Conservation (phyloP, 148 eudicot species). For the Drosera capensis region DNA sequence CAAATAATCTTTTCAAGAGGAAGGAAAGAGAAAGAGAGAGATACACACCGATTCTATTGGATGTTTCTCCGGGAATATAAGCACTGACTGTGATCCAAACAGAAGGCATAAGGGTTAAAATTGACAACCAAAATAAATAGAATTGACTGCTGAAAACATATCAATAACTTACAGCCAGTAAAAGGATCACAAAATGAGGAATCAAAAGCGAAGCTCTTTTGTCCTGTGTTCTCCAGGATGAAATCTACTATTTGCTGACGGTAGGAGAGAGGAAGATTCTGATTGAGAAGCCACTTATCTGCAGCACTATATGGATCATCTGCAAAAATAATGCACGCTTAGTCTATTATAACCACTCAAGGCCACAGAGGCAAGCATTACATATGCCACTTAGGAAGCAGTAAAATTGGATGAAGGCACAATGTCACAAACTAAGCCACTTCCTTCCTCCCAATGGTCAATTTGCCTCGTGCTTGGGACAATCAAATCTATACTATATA, state of each 20-base stretch:
- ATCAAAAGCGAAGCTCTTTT: conserved; percentile 52
- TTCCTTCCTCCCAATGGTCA: no score
- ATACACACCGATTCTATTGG: conserved; percentile 38
- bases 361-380: neutral
- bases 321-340: conserved; percentile 12
- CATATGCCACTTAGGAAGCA: no score
- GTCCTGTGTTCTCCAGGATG: conserved; percentile 73
- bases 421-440: no score
- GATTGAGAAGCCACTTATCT: conserved; percentile 93
- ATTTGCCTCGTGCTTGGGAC: no score
- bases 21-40: no score
- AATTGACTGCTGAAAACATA: neutral
- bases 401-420: no score
- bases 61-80: conserved; percentile 68
- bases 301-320: conserved; percentile 85
- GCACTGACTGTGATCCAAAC: conserved; percentile 69
- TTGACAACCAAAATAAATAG: neutral
- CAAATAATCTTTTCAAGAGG: neutral
- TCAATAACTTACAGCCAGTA: conserved; percentile 68
- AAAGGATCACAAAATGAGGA: conserved; percentile 87
- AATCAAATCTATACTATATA: no score
- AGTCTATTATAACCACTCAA: conserved; percentile 1
- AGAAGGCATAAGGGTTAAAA: neutral
- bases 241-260: conserved; percentile 94
- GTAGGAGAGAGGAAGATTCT: conserved; percentile 76